Evolutionary conservation across 73 alveolate species (phyloP).

Genomic region (Paramecium tetraurelia): DNA sequence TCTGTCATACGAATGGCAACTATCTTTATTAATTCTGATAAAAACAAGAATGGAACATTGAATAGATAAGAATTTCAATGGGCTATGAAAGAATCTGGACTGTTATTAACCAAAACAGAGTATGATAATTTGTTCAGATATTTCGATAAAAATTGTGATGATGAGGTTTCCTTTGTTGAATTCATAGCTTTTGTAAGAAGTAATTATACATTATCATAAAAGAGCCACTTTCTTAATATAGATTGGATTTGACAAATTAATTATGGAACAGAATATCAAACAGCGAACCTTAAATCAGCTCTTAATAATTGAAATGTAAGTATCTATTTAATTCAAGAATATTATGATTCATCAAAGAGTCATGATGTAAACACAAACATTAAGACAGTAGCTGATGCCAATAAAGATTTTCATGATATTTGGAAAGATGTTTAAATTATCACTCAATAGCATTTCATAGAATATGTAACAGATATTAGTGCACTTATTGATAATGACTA

Average conservation of each 20-base stretch:
- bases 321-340: neutral
- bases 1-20: conserved; percentile 71
- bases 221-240: conserved; percentile 3
- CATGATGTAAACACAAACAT: conserved; percentile 67
- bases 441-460: conserved; percentile 72
- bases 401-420: conserved; percentile 63
- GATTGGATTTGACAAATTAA: neutral
- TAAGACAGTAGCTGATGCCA: conserved; percentile 68
- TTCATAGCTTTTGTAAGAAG: conserved; percentile 55
- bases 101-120: conserved; percentile 68
- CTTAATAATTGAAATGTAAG: neutral
- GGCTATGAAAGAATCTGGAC: conserved; percentile 81
- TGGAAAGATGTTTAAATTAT: conserved; percentile 49
- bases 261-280: neutral
- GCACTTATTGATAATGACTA: conserved; percentile 87
- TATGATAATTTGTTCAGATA: conserved; percentile 73
- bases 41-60: conserved; percentile 52
- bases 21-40: conserved; percentile 59
- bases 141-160: conserved; percentile 74
- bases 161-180: conserved; percentile 55
- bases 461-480: conserved; percentile 77
- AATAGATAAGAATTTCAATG: conserved; percentile 71
- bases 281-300: neutral
- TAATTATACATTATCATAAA: neutral
- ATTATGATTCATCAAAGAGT: conserved; percentile 59